phyloP scores from a whole-genome alignment of 352 stramenopile genomes.

The Phytopythium delawarense region DNA sequence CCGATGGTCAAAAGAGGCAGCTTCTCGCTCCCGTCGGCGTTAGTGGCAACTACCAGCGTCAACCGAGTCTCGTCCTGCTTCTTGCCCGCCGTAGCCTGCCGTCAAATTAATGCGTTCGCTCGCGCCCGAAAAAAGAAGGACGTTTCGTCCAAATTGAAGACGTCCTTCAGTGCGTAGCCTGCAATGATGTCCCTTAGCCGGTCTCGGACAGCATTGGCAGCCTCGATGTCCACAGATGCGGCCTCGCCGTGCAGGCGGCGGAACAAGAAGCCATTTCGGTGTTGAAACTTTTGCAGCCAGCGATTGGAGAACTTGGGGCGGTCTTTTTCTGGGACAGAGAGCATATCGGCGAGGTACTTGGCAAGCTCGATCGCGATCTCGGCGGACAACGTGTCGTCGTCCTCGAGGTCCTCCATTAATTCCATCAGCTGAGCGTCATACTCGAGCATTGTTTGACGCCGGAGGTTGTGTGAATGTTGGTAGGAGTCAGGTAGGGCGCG shows the following conservation, averaged over 20 bases:
- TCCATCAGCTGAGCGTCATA: too few relatives aligned
- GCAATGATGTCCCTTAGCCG: neutral
- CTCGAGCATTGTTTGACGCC: too few relatives aligned
- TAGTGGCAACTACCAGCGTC: too few relatives aligned
- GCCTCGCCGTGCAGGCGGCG: neutral
- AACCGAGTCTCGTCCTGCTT: neutral
- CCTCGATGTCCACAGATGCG: neutral
- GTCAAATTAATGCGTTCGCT: neutral
- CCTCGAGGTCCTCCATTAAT: too few relatives aligned
- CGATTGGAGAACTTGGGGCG: neutral
- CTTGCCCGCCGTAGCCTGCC: neutral
- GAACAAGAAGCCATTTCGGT: too few relatives aligned
- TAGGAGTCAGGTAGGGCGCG: neutral
- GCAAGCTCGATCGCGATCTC: neutral
- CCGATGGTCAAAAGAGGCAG: neutral
- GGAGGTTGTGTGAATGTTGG: neutral
- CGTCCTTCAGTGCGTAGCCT: neutral
- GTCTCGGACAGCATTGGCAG: too few relatives aligned
- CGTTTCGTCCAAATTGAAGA: too few relatives aligned
- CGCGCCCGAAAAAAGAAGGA: too few relatives aligned
- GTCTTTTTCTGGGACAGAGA: neutral
- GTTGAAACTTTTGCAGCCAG: neutral
- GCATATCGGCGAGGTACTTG: neutral
- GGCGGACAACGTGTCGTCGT: neutral
- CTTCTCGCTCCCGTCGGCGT: neutral